These are phyloP conservation scores for Aspergillus ustus DNA, from an alignment of 2,329 filamentous ascomycete genomes.

Conservation along the genomic window DNA sequence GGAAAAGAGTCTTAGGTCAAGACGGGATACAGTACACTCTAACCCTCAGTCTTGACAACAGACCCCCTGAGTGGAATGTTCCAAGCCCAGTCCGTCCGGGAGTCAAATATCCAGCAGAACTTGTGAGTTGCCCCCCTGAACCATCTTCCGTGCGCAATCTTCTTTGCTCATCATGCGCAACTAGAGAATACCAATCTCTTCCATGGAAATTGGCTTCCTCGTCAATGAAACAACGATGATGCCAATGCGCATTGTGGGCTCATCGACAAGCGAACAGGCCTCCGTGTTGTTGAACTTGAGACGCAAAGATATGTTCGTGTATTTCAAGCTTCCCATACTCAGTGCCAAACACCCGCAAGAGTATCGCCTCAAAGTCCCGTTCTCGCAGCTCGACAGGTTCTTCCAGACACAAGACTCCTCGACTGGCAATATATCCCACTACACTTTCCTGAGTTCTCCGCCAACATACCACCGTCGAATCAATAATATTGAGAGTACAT, in stretches of 20 bases:
- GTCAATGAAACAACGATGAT: conserved; percentile 61
- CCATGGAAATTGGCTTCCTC: conserved; percentile 67
- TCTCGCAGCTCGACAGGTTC: conserved; percentile 47
- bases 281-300: conserved; percentile 49
- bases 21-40: conserved; percentile 29
- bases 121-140: conserved; percentile 35
- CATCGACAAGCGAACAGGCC: conserved; percentile 28
- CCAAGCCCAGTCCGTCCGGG: conserved; percentile 41
- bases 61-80: conserved; percentile 26
- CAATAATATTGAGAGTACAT: conserved; percentile 42
- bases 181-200: conserved; percentile 50
- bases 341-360: conserved; percentile 24
- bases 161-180: neutral
- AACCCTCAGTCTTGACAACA: conserved; percentile 31
- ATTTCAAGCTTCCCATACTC: conserved; percentile 46
- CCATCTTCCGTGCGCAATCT: neutral
- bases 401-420: conserved; percentile 37
- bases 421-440: conserved; percentile 33
- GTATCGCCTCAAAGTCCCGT: conserved; percentile 52
- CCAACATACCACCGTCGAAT: conserved; percentile 52
- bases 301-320: conserved; percentile 50
- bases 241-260: conserved; percentile 56
- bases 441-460: conserved; percentile 48
- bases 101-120: conserved; percentile 38
- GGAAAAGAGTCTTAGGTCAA: conserved; percentile 35